These are phyloP conservation scores for Aspergillus melleus DNA, from an alignment of 2,329 filamentous ascomycete genomes.

Conservation along the genomic window DNA sequence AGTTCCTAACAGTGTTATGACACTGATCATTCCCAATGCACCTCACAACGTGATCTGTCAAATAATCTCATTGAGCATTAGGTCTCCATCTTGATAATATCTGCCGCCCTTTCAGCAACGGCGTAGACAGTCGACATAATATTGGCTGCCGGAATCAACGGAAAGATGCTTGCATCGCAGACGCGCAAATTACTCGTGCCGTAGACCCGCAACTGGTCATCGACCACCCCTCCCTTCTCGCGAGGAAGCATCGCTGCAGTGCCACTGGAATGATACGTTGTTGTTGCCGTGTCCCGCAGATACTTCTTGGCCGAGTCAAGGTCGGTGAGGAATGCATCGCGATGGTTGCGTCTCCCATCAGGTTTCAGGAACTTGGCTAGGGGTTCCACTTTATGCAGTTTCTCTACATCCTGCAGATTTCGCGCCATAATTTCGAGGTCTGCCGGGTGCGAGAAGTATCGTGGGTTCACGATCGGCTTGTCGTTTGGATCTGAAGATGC, in stretches of 20 bases:
- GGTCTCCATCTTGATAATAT: constrained; percentile 20
- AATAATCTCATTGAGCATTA: too few species aligned
- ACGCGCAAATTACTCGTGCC: constrained; percentile 33
- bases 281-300: constrained; percentile 4
- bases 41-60: too few species aligned
- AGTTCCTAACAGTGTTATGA: too few species aligned
- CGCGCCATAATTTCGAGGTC: constrained; percentile 16
- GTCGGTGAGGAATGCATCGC: background rate
- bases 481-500: background rate
- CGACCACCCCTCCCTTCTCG: constrained; percentile 33
- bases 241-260: constrained; percentile 31
- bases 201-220: constrained; percentile 30
- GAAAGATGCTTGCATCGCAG: constrained; percentile 40
- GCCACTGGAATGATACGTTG: constrained; percentile 17
- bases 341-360: background rate
- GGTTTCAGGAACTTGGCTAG: constrained; percentile 6
- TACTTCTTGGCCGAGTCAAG: constrained; percentile 14
- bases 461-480: constrained; percentile 3
- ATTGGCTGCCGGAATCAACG: constrained; percentile 38
- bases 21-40: too few species aligned
- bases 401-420: constrained; percentile 5
- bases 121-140: constrained; percentile 41
- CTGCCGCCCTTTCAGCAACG: constrained; percentile 35
- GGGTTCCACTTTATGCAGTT: constrained; percentile 1
- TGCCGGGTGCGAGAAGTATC: constrained; percentile 8